A percentile compares a stretch with the other conserved stretches of the same genome.
Evolutionary conservation across 2,329 filamentous ascomycete genomes (phyloP).

Genomic region (Botryotinia narcissicola): DNA sequence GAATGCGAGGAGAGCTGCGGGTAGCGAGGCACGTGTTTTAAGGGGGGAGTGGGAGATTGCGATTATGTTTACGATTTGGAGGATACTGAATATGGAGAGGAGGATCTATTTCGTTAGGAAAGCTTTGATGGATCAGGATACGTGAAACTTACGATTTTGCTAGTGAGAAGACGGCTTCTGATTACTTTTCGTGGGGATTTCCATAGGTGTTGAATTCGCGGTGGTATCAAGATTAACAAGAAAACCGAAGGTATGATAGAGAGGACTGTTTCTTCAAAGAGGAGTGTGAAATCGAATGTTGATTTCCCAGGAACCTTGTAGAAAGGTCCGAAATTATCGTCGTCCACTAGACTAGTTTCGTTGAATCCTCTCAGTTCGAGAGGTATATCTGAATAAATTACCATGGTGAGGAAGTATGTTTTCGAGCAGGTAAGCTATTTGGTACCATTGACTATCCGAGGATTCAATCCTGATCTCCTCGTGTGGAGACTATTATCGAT

Average conservation of each 20-base stretch:
- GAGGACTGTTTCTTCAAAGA: constrained; percentile 35
- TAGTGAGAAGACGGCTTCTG: constrained; percentile 25
- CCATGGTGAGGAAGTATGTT: not conserved
- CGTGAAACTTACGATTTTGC: constrained; percentile 25
- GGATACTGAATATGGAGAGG: constrained; percentile 24
- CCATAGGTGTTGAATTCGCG: constrained; percentile 26
- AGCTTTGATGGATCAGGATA: not conserved
- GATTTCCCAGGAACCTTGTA: not conserved
- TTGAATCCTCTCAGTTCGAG: not conserved
- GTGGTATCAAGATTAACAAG: constrained; percentile 27
- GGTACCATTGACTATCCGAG: not conserved
- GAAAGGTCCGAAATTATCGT: constrained; percentile 16
- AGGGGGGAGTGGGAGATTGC: constrained; percentile 23
- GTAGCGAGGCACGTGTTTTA: constrained; percentile 26
- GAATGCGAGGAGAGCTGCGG: constrained; percentile 28
- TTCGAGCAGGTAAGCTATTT: not conserved
- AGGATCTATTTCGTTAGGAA: constrained; percentile 22
- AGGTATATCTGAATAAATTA: not conserved
- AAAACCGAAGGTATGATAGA: constrained; percentile 32
- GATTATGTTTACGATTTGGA: constrained; percentile 26
- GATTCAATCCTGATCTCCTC: not conserved
- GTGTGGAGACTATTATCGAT: not conserved
- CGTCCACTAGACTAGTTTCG: not conserved
- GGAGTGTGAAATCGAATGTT: constrained; percentile 34
- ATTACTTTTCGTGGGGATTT: constrained; percentile 26